phyloP scores from a whole-genome alignment of 148 eudicot species.

The Chenopodium quinoa region DNA sequence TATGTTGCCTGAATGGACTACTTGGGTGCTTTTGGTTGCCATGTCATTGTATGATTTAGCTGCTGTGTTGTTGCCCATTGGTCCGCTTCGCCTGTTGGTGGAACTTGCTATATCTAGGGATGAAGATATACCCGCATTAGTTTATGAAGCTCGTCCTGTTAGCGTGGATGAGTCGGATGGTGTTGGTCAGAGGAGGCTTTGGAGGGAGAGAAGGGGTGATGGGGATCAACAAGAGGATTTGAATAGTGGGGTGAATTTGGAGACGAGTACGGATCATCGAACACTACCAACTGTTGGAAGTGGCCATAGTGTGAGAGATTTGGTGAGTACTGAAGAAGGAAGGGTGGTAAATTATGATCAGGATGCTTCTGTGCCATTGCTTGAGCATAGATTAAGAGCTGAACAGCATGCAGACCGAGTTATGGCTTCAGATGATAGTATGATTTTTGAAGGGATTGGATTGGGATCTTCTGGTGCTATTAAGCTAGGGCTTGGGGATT shows the following conservation, averaged over 20 bases:
- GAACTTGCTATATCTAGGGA: conserved; percentile 93
- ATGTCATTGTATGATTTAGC: conserved; percentile 90
- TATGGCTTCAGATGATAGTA: conserved; percentile 36
- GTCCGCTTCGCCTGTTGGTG: conserved; percentile 82
- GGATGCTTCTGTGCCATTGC: conserved; percentile 58
- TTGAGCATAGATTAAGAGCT: conserved; percentile 46
- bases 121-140: conserved; percentile 93
- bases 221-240: conserved; percentile 25
- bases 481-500: conserved; percentile 90
- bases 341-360: conserved; percentile 28
- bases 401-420: conserved; percentile 31
- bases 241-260: conserved; percentile 17
- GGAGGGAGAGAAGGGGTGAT: conserved; percentile 49
- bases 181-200: conserved; percentile 49
- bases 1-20: conserved; percentile 93
- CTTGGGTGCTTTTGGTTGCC: conserved; percentile 92
- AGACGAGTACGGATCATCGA: conserved; percentile 18
- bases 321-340: conserved; percentile 50
- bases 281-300: conserved; percentile 24
- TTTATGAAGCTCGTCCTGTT: conserved; percentile 93
- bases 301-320: conserved; percentile 31
- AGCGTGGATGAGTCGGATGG: conserved; percentile 32
- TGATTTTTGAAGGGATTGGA: conserved; percentile 85
- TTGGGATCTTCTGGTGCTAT: conserved; percentile 84
- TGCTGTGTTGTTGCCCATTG: conserved; percentile 89